A percentile compares a stretch with the other conserved stretches of the same genome.
Evolutionary conservation across 371 early-diverging fungal genomes (phyloP).

Genomic region (Zychaea mexicana): DNA sequence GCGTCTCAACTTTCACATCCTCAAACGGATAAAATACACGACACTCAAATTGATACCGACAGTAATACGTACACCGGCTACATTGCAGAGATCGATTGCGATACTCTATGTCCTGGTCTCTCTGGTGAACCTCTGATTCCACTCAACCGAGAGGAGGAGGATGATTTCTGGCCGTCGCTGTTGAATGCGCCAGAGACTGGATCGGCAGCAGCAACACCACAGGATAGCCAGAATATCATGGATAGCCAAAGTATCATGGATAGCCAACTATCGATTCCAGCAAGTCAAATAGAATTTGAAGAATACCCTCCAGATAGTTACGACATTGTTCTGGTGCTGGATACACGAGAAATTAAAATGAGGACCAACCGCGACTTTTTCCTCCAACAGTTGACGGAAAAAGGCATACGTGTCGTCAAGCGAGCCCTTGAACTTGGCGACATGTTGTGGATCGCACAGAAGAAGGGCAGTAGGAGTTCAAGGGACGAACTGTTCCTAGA

Average conservation of each 20-base stretch:
- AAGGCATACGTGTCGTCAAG: conserved; percentile 58
- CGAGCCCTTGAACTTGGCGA: conserved; percentile 85
- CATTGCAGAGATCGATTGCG: conserved; percentile 20
- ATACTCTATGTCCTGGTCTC: conserved; percentile 30
- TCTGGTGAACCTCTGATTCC: conserved; percentile 28
- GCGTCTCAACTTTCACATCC: conserved; percentile 25
- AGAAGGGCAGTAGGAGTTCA: conserved; percentile 27
- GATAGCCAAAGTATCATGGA: not conserved
- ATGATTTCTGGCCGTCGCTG: conserved; percentile 23
- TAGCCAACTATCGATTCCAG: not conserved
- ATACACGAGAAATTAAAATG: conserved; percentile 81
- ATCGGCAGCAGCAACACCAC: not conserved
- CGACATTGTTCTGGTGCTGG: conserved; percentile 79
- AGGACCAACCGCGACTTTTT: conserved; percentile 74
- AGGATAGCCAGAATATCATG: not conserved
- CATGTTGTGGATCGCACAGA: conserved; percentile 85
- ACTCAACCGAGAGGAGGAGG: conserved; percentile 18
- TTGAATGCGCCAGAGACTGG: too few relatives aligned
- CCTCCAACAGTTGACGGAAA: conserved; percentile 56
- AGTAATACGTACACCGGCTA: conserved; percentile 20
- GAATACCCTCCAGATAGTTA: conserved; percentile 53
- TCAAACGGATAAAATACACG: not conserved
- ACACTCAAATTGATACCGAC: conserved; percentile 8
- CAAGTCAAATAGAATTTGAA: conserved; percentile 1
- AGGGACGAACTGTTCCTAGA: conserved; percentile 80